phyloP scores from a whole-genome alignment of 2,329 filamentous ascomycete genomes.

The Aureobasidium sp. region DNA sequence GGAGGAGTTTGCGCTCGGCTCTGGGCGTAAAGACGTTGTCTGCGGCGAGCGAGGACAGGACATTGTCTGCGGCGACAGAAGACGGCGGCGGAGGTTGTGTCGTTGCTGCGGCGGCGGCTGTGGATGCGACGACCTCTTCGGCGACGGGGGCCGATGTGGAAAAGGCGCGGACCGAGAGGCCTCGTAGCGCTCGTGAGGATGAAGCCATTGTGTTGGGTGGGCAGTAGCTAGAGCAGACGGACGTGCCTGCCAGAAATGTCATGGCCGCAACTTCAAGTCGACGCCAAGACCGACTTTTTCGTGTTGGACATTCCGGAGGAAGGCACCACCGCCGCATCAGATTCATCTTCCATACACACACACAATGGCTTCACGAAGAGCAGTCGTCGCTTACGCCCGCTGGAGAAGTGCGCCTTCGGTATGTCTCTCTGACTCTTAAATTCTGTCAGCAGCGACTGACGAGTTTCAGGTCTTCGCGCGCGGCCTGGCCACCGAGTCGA shows the following conservation, averaged over 20 bases:
- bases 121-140: slow-evolving; percentile 38
- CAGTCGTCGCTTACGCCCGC: slow-evolving; percentile 1
- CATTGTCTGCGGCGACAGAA: slow-evolving; percentile 47
- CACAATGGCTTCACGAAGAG: slow-evolving; percentile 12
- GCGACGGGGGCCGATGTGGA: slow-evolving; percentile 36
- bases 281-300: slow-evolving; percentile 13
- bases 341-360: neutral
- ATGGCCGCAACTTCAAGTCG: neutral
- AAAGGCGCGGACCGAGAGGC: slow-evolving; percentile 38
- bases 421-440: neutral
- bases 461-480: slow-evolving; percentile 35
- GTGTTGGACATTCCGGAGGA: neutral
- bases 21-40: slow-evolving; percentile 57
- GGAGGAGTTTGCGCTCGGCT: slow-evolving; percentile 62
- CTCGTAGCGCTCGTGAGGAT: slow-evolving; percentile 8
- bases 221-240: too few relatives aligned
- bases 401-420: neutral
- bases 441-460: neutral
- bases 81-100: slow-evolving; percentile 6
- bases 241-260: neutral
- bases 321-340: neutral
- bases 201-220: neutral
- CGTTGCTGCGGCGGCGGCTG: slow-evolving; percentile 4
- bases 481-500: slow-evolving; percentile 47
- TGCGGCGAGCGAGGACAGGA: slow-evolving; percentile 46